Evolutionary conservation across 768 basidiomycete genomes (phyloP).

Genomic region (Auricularia sp.): DNA sequence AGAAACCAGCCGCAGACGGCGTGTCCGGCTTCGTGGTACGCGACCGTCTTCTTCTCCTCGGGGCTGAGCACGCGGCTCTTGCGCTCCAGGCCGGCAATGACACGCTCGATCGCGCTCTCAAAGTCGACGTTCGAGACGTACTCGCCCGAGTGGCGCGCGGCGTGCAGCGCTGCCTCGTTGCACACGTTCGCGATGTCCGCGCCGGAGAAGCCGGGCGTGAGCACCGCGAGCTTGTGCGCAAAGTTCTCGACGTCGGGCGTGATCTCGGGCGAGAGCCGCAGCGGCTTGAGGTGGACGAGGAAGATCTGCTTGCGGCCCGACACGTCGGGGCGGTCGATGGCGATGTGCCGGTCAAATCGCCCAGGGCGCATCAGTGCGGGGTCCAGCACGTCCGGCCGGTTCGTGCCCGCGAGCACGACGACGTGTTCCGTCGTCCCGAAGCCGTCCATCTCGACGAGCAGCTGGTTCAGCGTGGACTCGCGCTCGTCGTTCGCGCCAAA

Average conservation of each 20-base stretch:
- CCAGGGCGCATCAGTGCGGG: conserved; percentile 93
- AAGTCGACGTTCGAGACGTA: conserved; percentile 77
- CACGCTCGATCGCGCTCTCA: conserved; percentile 94
- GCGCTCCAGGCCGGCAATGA: conserved; percentile 92
- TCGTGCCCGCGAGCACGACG: conserved; percentile 93
- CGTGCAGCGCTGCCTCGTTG: conserved; percentile 93
- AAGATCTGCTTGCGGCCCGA: conserved; percentile 90
- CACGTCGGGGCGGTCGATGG: conserved; percentile 91
- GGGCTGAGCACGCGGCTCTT: conserved; percentile 88
- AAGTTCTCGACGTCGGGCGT: conserved; percentile 41
- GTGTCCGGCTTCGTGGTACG: conserved; percentile 98
- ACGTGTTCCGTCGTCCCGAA: conserved; percentile 96
- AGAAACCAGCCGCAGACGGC: conserved; percentile 98
- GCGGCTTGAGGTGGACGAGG: conserved; percentile 78
- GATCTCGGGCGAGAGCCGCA: conserved; percentile 45
- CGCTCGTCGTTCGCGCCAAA: conserved; percentile 96
- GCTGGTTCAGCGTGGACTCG: conserved; percentile 93
- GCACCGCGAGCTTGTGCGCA: conserved; percentile 87
- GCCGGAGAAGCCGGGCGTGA: conserved; percentile 97
- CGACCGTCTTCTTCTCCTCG: conserved; percentile 97
- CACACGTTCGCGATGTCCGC: conserved; percentile 99
- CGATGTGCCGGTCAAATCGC: conserved; percentile 93
- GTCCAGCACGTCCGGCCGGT: conserved; percentile 93
- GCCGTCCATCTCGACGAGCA: conserved; percentile 99
- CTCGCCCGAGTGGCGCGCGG: conserved; percentile 76